Base-by-base conservation (phyloP, 129 eudicot species). In the Flaveria brownii region DNA sequence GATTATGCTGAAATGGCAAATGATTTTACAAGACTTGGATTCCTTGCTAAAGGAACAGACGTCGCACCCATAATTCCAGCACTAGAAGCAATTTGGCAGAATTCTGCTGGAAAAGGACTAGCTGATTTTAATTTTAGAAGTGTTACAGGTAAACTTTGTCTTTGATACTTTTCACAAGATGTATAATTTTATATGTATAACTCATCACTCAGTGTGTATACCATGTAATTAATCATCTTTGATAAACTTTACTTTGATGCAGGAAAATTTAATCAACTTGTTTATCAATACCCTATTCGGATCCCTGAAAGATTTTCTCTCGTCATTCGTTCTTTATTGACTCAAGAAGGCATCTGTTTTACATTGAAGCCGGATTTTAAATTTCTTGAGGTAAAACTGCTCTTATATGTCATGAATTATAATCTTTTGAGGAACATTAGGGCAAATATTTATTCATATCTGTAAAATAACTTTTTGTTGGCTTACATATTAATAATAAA, bases 321-420 rank as follows among this genome's bases (percentile, higher is more conserved):
- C 68, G 99, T 94, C 60, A 94, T 94, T 68, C 97, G 99, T 16
- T 94, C 99, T 81, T 77, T 94, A 68, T 89, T 94, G 90, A 94
- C 99, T 67, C 99, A 94, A 86, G 99, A 94, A 87, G 99, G 99
- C 84, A 94, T 94, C 71, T 94, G 99, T 84, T 94, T 94, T 81
- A 89, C 99, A 4, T 80, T 94, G 83, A 63, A 94, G 77, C 99
- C 91, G 30, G 96, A 88, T 77, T 94, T 94, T 84, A 94, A 94
- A 63, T 94, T 94, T 83, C 90, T 94, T 70, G 99, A 94, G 99
- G 99, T 94, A 84, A 79, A 30, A 14, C 4, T 59, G 41, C 68
- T 76, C 56, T 72, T 67, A 16, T 42, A 20, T 74, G 30, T 70
- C 59, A 8, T 36, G 12, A 22, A 68, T 22, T 68, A 68, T 68